Evolutionary conservation across 1,139 yeast genomes (phyloP), one percentile per base, ranked within the genome.

Genomic region (Taphrina communis): DNA sequence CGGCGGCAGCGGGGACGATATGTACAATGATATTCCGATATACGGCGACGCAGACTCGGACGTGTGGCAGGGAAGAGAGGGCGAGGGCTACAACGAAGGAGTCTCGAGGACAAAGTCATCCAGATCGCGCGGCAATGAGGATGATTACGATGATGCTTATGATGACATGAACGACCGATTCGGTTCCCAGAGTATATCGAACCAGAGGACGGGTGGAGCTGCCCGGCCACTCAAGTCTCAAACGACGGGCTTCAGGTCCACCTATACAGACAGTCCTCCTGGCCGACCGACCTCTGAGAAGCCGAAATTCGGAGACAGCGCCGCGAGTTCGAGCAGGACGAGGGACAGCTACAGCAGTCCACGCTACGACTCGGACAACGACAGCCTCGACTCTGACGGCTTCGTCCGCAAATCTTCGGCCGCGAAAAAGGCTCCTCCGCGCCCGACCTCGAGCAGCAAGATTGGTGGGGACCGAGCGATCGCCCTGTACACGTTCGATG

Each of bases 401-500:
- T 63, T 63, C 36, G 67, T 41, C 7, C 53, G 50, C 9, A 55
- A 53, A 3, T 38, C 59, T 9, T 25, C 52, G 50, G 35, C 67
- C 8, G 51, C 56, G 19, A 31, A 31, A 9, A 42, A 42, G 21
- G 36, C 53, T 1, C 53, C 53, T 3, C 65, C 59, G 46, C 56
- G 53, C 36, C 72, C 69, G 14, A 56, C 65, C 39, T 52, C 46
- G 41, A 65, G 65, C 63, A 57, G 59, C 9, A 53, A 55, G 38
- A 52, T 62, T 31, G 69, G 72, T 7, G 70, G 72, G 7, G 62
- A 69, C 19, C 74, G 68, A 44, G 99, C 97, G 0, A 89, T 91
- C 72, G 99, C 99, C 0, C 81, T 92, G 73, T 94, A 84, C 79
- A 84, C 93, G 2, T 94, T 93, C 77, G 89, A 88, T 70, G 97